Base-by-base conservation (phyloP, 805 yeast genomes). In the Kazachstania psychrophila region DNA sequence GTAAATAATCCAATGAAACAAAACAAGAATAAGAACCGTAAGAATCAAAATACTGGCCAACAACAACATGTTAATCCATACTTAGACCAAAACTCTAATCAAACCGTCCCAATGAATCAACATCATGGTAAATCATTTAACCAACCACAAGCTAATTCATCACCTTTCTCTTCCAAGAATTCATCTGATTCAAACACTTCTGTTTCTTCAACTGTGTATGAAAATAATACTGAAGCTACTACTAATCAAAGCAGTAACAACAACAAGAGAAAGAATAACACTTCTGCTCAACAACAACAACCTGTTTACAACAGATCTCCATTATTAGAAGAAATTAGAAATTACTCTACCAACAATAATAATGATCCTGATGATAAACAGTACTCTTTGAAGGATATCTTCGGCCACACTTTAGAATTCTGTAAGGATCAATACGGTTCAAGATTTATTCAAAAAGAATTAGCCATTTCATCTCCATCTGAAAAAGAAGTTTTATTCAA, bases 371-470 rank as follows among this genome's bases (percentile, higher is more conserved):
- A 68, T 39, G 79, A 74, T 33, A 75, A 76, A 42, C 41, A 31
- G 11, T 80, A 75, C 54, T 35, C 68, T 22, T 66, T 92, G 47
- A 73, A 70, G 41, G 94, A 84, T 52, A 77, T 89, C 24, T 73
- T 76, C 47, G 95, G 95, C 6, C 87, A 81, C 55, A 92, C 92
- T 5, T 69, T 82, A 41, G 97, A 89, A 59, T 89, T 92, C 49
- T 76, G 95, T 34, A 84, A 84, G 47, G 98, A 92, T 62, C 99
- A 92, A 62, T 94, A 87, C 57, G 99, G 99, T 3, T 88, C 97
- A 4, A 70, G 99, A 45, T 92, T 89, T 52, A 89, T 92, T 45
- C 99, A 92, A 62, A 95, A 88, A 50, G 80, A 82, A 51, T 66
- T 89, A 32, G 80, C 77, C 11, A 60, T 58, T 6, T 78, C 94